phyloP scores from a whole-genome alignment of 345 rosid species.

The Angophora floribunda region DNA sequence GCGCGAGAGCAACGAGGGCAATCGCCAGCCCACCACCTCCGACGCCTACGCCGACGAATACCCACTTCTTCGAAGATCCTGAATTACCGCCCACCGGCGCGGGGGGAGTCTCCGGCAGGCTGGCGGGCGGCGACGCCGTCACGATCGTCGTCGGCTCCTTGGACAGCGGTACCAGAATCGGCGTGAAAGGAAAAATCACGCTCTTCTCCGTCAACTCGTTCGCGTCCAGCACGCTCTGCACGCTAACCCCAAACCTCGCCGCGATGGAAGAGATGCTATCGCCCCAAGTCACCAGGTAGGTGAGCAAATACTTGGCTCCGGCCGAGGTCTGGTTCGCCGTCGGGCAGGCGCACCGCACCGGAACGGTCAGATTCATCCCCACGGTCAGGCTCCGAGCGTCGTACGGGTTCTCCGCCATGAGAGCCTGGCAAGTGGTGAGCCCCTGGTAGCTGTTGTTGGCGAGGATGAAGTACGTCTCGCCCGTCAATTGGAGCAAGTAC shows the following conservation, averaged over 20 bases:
- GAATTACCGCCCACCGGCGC: background rate
- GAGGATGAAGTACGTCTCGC: slow-evolving; percentile 35
- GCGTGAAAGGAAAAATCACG: slow-evolving; percentile 44
- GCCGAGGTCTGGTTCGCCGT: slow-evolving; percentile 38
- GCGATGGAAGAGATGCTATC: slow-evolving; percentile 43
- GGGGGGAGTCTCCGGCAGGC: slow-evolving; percentile 4
- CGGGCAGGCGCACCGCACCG: slow-evolving; percentile 87
- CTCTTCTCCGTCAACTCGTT: slow-evolving; percentile 18
- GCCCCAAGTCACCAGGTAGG: slow-evolving; percentile 34
- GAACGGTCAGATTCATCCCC: slow-evolving; percentile 26
- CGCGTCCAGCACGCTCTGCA: slow-evolving; percentile 30
- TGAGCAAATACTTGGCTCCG: slow-evolving; percentile 45
- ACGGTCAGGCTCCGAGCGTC: slow-evolving; percentile 1
- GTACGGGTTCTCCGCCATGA: slow-evolving; percentile 53
- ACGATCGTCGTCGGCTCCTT: slow-evolving; percentile 26
- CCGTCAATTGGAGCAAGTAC: slow-evolving; percentile 3
- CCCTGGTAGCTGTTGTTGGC: slow-evolving; percentile 87
- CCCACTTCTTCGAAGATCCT: slow-evolving; percentile 45
- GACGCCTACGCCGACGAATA: slow-evolving; percentile 46
- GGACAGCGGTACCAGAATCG: slow-evolving; percentile 59
- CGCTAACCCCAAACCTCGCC: slow-evolving; percentile 19
- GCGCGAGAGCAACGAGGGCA: slow-evolving; percentile 7
- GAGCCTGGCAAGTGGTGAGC: slow-evolving; percentile 80
- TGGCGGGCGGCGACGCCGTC: background rate
- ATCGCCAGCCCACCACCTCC: slow-evolving; percentile 36